Evolutionary conservation across 441 rosid species (phyloP), one percentile per base, ranked within the genome.

Genomic region (Hura crepitans): DNA sequence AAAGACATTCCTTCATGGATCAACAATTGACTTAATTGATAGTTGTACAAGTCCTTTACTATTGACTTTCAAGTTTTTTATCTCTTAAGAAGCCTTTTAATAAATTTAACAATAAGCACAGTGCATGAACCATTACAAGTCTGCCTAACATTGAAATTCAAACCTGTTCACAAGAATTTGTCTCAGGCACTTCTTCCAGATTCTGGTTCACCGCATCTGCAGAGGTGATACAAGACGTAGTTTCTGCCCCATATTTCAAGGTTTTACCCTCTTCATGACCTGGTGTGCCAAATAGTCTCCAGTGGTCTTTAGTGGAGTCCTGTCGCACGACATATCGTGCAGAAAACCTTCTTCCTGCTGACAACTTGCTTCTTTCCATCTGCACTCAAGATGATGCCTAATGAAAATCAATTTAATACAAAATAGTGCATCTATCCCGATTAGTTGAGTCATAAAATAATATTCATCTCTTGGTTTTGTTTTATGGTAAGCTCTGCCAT

Each of bases 341-440:
- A 65, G 93, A 87, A 71, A 81, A 82, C 74, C 86, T 84, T 82
- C 82, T 85, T 73, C 80, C 74, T 56, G 73, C 77, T 47, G 81
- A 73, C 75, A 85, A 76, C 59, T 79, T 82, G 67, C 69, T 73
- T 23, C 62, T 75, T 57, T 77, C 83, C 58, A 71, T 64, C 92
- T 91, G 79, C 47, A 78, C 72, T 72, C 45, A 71, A 42, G 50
- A 51, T 45, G 17, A 23, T 65, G 15, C 39, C 62, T 14, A 22
- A 20, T 18, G 35, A 77, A 66, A 61, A 62, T 56, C 60, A 53
- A 56, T 64, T 55, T 55, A 22, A 56, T 14, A 53, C 64, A 54
- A 47, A n/a, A 60, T 31, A 61, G 59, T 47, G 51, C 37, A 25
- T 35, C 46, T 20, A 35, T 62, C 47, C 27, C 22, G 18, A 27